Percentiles rank a stretch among this genome's conserved stretches.
Evolutionary conservation across 2,329 filamentous ascomycete genomes (phyloP).

Genomic region (Blastomyces percursus): DNA sequence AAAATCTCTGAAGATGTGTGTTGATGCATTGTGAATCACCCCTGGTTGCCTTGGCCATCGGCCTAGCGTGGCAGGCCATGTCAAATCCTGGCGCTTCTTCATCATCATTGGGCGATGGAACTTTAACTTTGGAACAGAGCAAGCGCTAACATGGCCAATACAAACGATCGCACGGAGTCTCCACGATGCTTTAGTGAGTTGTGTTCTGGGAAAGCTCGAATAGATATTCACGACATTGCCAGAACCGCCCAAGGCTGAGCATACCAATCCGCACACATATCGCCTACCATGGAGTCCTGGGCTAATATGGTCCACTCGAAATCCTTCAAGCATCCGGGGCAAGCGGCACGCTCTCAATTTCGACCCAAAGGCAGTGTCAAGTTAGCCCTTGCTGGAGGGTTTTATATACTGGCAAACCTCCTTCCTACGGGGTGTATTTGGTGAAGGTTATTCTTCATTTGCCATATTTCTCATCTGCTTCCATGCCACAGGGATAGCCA

Average conservation of each 20-base stretch:
- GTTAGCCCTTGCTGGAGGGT: neutral
- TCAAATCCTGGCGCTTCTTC: neutral
- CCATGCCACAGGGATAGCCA: neutral
- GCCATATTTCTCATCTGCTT: neutral
- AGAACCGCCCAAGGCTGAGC: neutral
- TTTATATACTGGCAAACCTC: neutral
- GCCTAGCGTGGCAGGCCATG: neutral
- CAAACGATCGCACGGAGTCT: neutral
- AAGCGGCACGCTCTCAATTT: neutral
- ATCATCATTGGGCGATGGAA: neutral
- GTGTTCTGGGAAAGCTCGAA: neutral
- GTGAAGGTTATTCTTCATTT: neutral
- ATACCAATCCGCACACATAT: neutral
- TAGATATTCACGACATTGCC: neutral
- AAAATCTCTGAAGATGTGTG: neutral
- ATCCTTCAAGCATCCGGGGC: neutral
- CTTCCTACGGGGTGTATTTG: neutral
- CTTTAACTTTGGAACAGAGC: neutral
- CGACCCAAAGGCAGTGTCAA: neutral
- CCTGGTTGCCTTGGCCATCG: neutral
- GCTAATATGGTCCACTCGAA: neutral
- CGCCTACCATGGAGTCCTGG: neutral
- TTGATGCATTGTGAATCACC: constrained; percentile 3
- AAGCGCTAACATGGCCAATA: constrained; percentile 4
- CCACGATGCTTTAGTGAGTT: neutral